These are phyloP conservation scores for Isatis lusitanica DNA, from an alignment of 441 rosid genomes.

Conservation along the genomic window DNA sequence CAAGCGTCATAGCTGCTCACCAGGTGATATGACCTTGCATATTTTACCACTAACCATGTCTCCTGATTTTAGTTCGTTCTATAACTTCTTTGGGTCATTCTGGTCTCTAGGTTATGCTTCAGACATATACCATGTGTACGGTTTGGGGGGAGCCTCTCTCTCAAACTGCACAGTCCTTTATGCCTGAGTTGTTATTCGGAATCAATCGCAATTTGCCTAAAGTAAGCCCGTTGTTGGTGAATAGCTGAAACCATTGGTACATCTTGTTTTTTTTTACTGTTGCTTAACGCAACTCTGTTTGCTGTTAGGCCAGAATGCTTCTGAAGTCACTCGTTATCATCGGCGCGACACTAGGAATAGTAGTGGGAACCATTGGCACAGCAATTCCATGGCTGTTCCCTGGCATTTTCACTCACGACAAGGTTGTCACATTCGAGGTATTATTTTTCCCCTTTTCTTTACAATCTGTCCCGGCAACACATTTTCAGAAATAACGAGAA, in stretches of 20 bases:
- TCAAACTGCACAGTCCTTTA: constrained; percentile 92
- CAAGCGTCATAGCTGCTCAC: constrained; percentile 77
- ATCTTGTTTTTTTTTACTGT: background rate
- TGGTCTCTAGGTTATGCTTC: constrained; percentile 75
- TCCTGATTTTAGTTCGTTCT: constrained; percentile 7
- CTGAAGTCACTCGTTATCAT: constrained; percentile 79
- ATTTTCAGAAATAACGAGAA: background rate
- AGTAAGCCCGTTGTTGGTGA: constrained; percentile 39
- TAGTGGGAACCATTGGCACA: constrained; percentile 64
- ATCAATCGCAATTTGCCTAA: constrained; percentile 58
- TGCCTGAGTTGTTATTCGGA: constrained; percentile 89
- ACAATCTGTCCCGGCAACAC: background rate
- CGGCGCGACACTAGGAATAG: constrained; percentile 68
- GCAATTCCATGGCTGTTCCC: constrained; percentile 80
- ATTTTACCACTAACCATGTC: background rate
- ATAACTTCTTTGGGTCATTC: constrained; percentile 7
- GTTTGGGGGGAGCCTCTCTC: constrained; percentile 93
- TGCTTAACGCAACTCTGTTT: constrained; percentile 1
- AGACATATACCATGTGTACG: constrained; percentile 62
- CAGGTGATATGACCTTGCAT: constrained; percentile 54
- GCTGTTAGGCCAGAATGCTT: constrained; percentile 65
- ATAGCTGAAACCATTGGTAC: background rate
- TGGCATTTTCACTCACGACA: constrained; percentile 69
- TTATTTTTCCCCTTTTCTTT: constrained; percentile 24
- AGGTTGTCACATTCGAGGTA: constrained; percentile 62